phyloP scores from a whole-genome alignment of 1,284 basidiomycete species.

The Dichomitus squalens region DNA sequence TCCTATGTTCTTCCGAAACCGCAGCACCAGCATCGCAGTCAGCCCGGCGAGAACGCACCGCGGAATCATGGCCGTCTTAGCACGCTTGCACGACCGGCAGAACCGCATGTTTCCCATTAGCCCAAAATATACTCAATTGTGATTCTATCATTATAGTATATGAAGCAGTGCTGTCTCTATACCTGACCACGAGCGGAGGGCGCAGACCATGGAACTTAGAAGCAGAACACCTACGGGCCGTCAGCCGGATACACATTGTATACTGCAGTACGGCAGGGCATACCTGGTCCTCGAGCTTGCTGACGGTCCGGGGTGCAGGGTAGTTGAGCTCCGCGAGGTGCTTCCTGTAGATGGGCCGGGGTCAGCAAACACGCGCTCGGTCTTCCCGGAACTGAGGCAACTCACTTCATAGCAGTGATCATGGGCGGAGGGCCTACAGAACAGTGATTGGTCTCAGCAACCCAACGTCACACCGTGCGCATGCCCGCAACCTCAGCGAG shows the following conservation, averaged over 20 bases:
- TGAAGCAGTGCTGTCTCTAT: conserved; percentile 11
- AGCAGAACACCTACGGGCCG: conserved; percentile 49
- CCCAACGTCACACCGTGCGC: neutral
- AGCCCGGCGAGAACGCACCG: neutral
- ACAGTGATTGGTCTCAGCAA: conserved; percentile 5
- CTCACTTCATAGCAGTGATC: conserved; percentile 96
- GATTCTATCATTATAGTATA: conserved; percentile 11
- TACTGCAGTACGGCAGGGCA: conserved; percentile 12
- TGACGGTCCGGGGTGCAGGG: conserved; percentile 86
- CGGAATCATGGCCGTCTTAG: neutral
- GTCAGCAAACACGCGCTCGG: conserved; percentile 5
- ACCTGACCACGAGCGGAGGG: neutral
- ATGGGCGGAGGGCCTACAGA: conserved; percentile 87
- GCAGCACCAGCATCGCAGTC: neutral
- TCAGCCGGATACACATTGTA: neutral
- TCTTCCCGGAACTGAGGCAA: conserved; percentile 15
- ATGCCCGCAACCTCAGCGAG: neutral
- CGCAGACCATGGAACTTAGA: conserved; percentile 9
- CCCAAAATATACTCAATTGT: conserved; percentile 6
- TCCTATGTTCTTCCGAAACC: neutral
- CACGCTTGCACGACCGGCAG: too few species aligned
- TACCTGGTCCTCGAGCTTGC: conserved; percentile 92
- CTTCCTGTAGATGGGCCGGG: conserved; percentile 54
- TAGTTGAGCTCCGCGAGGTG: conserved; percentile 88
- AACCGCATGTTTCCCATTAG: neutral